Evolutionary conservation across 345 rosid genomes (phyloP).

Genomic region (Bretschneidera sinensis): DNA sequence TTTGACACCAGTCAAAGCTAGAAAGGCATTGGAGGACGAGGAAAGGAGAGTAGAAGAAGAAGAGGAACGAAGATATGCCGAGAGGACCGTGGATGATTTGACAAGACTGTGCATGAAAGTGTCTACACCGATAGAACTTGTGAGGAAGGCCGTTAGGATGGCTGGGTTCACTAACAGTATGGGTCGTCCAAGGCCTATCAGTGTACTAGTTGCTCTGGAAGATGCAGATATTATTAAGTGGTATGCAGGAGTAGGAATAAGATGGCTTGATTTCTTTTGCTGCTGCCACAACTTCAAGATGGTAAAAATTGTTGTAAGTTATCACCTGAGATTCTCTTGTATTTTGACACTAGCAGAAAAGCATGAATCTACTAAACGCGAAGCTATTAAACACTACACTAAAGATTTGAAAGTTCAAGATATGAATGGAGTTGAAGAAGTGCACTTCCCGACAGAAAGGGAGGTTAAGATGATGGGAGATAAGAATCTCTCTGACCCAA

Average conservation of each 20-base stretch:
- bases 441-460: slow-evolving; percentile 70
- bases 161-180: slow-evolving; percentile 79
- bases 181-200: slow-evolving; percentile 91
- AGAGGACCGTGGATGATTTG: slow-evolving; percentile 66
- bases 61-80: slow-evolving; percentile 61
- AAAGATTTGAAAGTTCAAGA: slow-evolving; percentile 69
- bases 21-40: slow-evolving; percentile 57
- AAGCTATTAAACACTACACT: slow-evolving; percentile 70
- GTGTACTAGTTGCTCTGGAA: slow-evolving; percentile 57
- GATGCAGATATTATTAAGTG: slow-evolving; percentile 89
- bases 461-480: slow-evolving; percentile 96
- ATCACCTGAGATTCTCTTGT: slow-evolving; percentile 91
- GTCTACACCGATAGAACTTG: slow-evolving; percentile 70
- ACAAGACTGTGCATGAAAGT: slow-evolving; percentile 74
- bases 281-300: slow-evolving; percentile 84
- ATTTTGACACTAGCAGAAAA: slow-evolving; percentile 84
- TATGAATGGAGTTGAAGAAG: slow-evolving; percentile 46
- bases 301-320: slow-evolving; percentile 74
- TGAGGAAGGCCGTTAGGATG: slow-evolving; percentile 79
- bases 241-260: slow-evolving; percentile 87
- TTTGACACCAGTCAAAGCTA: slow-evolving; percentile 56
- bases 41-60: slow-evolving; percentile 58
- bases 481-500: slow-evolving; percentile 69
- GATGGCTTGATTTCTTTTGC: slow-evolving; percentile 91
- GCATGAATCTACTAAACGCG: slow-evolving; percentile 80